Evolutionary conservation across 2,329 filamentous ascomycete genomes (phyloP).

Genomic region (Botrytis porri): DNA sequence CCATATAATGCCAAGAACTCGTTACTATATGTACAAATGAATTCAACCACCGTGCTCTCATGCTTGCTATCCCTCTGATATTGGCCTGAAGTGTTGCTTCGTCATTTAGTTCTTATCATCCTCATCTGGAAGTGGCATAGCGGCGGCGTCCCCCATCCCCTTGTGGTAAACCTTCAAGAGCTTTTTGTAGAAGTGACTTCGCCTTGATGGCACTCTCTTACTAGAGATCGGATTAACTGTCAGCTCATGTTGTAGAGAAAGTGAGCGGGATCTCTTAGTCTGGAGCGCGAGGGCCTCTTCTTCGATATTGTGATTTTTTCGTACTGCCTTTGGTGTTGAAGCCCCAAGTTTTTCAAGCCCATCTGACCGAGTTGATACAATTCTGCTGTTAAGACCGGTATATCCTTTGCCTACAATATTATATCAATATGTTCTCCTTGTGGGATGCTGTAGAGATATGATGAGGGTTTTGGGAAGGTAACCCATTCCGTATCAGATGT

Average conservation of each 20-base stretch:
- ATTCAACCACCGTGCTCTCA: not conserved
- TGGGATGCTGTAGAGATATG: not conserved
- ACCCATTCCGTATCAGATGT: not conserved
- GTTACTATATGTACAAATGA: not conserved
- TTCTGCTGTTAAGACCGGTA: not conserved
- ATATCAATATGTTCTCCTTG: not conserved
- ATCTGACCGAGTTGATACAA: not conserved
- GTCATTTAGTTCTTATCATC: constrained; percentile 63
- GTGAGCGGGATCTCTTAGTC: not conserved
- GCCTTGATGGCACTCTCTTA: not conserved
- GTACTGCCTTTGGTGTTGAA: not conserved
- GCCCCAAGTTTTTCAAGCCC: not conserved
- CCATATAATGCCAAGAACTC: not conserved
- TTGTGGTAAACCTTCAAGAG: constrained; percentile 78
- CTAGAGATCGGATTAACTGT: not conserved
- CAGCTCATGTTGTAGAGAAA: not conserved
- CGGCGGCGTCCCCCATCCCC: constrained; percentile 80
- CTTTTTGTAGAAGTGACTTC: constrained; percentile 29
- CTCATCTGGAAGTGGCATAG: constrained; percentile 89
- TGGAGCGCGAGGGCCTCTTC: not conserved
- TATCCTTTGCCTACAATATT: not conserved
- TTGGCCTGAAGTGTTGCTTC: not conserved
- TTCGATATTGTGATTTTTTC: not conserved
- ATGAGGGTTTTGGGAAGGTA: not conserved
- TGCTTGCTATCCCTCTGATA: not conserved